Evolutionary conservation across 129 eudicot genomes (phyloP).

Genomic region (Apium graveolens): DNA sequence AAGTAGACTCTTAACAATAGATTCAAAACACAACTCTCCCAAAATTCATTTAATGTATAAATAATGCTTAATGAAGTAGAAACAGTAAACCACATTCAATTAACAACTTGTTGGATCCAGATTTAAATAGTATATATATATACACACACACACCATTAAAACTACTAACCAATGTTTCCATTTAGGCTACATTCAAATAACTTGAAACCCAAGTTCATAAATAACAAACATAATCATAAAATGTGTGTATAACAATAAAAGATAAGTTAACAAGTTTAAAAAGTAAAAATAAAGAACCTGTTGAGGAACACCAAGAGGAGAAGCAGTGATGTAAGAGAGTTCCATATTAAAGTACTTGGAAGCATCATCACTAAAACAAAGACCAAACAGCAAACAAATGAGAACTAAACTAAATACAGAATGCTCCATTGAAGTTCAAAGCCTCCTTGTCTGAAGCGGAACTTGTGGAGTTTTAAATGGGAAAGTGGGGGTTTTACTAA

Average conservation of each 20-base stretch:
- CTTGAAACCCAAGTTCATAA: not conserved
- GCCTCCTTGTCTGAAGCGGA: not conserved
- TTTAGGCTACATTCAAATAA: not conserved
- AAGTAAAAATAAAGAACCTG: slow-evolving; percentile 35
- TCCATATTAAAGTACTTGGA: slow-evolving; percentile 39
- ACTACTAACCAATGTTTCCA: not conserved
- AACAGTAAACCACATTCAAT: not conserved
- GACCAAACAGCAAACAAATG: slow-evolving; percentile 28
- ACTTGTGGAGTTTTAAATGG: not conserved
- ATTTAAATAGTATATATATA: not conserved
- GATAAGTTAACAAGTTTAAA: not conserved
- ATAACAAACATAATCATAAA: not conserved
- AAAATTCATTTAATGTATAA: not conserved
- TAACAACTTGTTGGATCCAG: not conserved
- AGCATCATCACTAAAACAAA: slow-evolving; percentile 56
- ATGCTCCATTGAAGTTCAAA: not conserved
- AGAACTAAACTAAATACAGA: slow-evolving; percentile 15
- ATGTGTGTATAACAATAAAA: not conserved
- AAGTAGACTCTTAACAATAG: not conserved
- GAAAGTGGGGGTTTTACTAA: not conserved
- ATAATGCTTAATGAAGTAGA: not conserved
- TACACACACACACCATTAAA: not conserved
- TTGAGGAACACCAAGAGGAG: slow-evolving; percentile 95
- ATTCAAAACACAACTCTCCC: not conserved
- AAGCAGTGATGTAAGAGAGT: slow-evolving; percentile 68